phyloP scores from a whole-genome alignment of 164 flowering plant species.

The Chloranthus sessilifolius region DNA sequence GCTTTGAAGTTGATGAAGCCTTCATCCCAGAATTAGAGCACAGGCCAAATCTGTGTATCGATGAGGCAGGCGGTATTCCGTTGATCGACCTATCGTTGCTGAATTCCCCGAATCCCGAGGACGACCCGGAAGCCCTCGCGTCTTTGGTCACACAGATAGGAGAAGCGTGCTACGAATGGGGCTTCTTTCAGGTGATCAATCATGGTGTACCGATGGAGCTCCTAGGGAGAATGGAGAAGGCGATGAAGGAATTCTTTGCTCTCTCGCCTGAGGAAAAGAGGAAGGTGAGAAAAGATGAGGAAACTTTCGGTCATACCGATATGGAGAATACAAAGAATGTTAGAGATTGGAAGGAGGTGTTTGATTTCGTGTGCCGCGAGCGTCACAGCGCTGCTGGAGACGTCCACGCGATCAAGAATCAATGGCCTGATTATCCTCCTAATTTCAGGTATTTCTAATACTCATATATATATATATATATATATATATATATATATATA shows the following conservation, averaged over 20 bases:
- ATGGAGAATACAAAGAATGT: conserved; percentile 64
- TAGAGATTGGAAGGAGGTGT: conserved; percentile 80
- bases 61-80: conserved; percentile 35
- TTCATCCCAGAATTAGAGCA: conserved; percentile 47
- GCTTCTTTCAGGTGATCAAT: conserved; percentile 71
- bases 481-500: too few species aligned
- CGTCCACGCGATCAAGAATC: conserved; percentile 26
- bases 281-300: conserved; percentile 43
- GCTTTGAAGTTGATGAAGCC: conserved; percentile 28
- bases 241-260: conserved; percentile 36
- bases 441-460: conserved; percentile 33
- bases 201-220: conserved; percentile 46
- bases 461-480: too few species aligned
- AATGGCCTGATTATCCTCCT: conserved; percentile 51
- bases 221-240: conserved; percentile 19
- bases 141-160: conserved; percentile 30
- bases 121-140: not conserved
- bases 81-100: conserved; percentile 37
- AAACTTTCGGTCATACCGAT: conserved; percentile 47
- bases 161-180: conserved; percentile 55
- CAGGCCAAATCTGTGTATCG: conserved; percentile 28
- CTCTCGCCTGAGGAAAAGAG: conserved; percentile 48
- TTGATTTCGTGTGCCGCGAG: conserved; percentile 34
- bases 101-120: conserved; percentile 2
- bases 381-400: conserved; percentile 19